Conservation (phyloP, 164 flowering plant species). For the Vitis vinifera region ASM3070453v1 NC_081820.1:26551501-26552000, state of each 20-base stretch:
- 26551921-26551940: constrained; percentile 74
- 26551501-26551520: not conserved
- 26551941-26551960: constrained; percentile 52
- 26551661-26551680: constrained; percentile 18
- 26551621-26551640: constrained; percentile 8
- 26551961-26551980: constrained; percentile 34
- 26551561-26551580: constrained; percentile 5
- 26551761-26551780: constrained; percentile 75
- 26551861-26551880: constrained; percentile 52
- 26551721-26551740: constrained; percentile 45
- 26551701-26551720: constrained; percentile 30
- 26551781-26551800: constrained; percentile 72
- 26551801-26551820: constrained; percentile 46
- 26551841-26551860: constrained; percentile 42
- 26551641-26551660: constrained; percentile 16
- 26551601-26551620: constrained; percentile 9
- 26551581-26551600: constrained; percentile 19
- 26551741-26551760: constrained; percentile 77
- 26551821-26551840: constrained; percentile 43
- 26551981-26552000: not conserved
- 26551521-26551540: constrained; percentile 24
- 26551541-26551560: constrained; percentile 24
- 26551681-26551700: constrained; percentile 51
- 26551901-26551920: constrained; percentile 60
- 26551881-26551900: constrained; percentile 62